A percentile compares a stretch with the other conserved stretches of the same genome.
phyloP scores from a whole-genome alignment of 176 grass and related monocot species.

The Ampelocalamus luodianensis region DNA sequence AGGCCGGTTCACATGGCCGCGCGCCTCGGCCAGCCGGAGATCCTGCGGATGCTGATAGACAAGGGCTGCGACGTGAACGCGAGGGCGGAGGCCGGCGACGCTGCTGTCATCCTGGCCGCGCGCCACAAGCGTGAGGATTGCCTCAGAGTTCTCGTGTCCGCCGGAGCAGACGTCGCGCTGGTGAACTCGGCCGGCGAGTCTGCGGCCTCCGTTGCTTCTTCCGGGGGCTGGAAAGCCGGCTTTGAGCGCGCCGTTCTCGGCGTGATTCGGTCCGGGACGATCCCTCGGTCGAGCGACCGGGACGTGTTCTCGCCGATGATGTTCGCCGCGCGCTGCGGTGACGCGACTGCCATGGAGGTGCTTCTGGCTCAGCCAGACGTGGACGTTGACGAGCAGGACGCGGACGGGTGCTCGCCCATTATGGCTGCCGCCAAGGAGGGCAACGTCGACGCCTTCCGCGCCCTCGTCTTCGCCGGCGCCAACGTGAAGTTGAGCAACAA shows the following conservation, averaged over 20 bases:
- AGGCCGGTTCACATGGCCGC: slow-evolving; percentile 72
- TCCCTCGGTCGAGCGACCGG: slow-evolving; percentile 66
- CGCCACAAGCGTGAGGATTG: slow-evolving; percentile 72
- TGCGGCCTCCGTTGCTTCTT: slow-evolving; percentile 45
- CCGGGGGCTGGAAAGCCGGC: slow-evolving; percentile 49
- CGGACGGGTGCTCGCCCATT: slow-evolving; percentile 67
- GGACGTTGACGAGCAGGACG: slow-evolving; percentile 72
- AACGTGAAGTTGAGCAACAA: slow-evolving; percentile 66
- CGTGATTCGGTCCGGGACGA: slow-evolving; percentile 53
- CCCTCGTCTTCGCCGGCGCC: slow-evolving; percentile 76
- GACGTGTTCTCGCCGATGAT: slow-evolving; percentile 69
- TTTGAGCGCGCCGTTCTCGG: slow-evolving; percentile 58
- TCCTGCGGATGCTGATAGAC: slow-evolving; percentile 60
- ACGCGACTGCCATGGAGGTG: slow-evolving; percentile 57
- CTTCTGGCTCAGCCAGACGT: slow-evolving; percentile 57
- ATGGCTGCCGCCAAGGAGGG: slow-evolving; percentile 69
- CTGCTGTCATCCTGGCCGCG: slow-evolving; percentile 52
- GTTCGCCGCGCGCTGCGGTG: slow-evolving; percentile 57
- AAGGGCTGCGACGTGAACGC: slow-evolving; percentile 66
- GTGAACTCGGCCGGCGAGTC: slow-evolving; percentile 63
- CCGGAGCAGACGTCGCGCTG: slow-evolving; percentile 72
- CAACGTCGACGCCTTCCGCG: slow-evolving; percentile 72
- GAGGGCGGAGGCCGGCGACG: slow-evolving; percentile 69
- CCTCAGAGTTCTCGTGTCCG: slow-evolving; percentile 58
- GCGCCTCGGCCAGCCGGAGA: slow-evolving; percentile 61